Conservation (phyloP, 176 grass and related monocot species). For the Panicum miliaceum region DNA sequence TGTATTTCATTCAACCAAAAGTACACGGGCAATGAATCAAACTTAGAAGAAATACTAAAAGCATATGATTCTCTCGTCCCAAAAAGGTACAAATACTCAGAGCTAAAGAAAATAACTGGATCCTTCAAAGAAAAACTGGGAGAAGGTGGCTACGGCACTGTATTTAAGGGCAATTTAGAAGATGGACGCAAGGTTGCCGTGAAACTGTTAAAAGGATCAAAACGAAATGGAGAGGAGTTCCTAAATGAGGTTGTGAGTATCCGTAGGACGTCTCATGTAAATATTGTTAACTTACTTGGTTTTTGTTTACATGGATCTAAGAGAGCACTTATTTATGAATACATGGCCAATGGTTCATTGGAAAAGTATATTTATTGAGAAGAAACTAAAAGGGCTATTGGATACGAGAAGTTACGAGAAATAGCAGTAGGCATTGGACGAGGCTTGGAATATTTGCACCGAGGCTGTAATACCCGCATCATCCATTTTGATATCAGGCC, state of each 20-base stretch:
- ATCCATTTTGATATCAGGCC: constrained; percentile 89
- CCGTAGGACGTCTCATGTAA: constrained; percentile 60
- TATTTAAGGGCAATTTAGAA: constrained; percentile 45
- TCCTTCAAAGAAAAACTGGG: constrained; percentile 56
- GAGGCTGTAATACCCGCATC: constrained; percentile 50
- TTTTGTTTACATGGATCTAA: constrained; percentile 56
- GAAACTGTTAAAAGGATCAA: constrained; percentile 48
- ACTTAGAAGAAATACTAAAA: constrained; percentile 45
- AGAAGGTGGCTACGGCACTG: constrained; percentile 65
- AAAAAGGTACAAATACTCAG: constrained; percentile 58
- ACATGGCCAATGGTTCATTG: constrained; percentile 64
- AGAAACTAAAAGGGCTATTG: constrained; percentile 16
- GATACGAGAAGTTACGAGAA: constrained; percentile 51
- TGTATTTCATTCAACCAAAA: neutral
- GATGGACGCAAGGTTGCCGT: constrained; percentile 53
- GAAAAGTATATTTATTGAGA: constrained; percentile 67
- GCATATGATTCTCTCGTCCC: constrained; percentile 38
- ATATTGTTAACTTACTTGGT: constrained; percentile 53
- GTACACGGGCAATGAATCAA: constrained; percentile 32
- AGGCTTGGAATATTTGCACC: constrained; percentile 69
- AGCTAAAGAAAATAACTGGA: constrained; percentile 58
- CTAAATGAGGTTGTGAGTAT: constrained; percentile 55
- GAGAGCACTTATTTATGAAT: constrained; percentile 68
- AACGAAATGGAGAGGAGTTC: constrained; percentile 50
- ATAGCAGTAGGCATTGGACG: constrained; percentile 63